Base-by-base conservation (phyloP, 345 rosid genomes). In the Microcos paniculata region DNA sequence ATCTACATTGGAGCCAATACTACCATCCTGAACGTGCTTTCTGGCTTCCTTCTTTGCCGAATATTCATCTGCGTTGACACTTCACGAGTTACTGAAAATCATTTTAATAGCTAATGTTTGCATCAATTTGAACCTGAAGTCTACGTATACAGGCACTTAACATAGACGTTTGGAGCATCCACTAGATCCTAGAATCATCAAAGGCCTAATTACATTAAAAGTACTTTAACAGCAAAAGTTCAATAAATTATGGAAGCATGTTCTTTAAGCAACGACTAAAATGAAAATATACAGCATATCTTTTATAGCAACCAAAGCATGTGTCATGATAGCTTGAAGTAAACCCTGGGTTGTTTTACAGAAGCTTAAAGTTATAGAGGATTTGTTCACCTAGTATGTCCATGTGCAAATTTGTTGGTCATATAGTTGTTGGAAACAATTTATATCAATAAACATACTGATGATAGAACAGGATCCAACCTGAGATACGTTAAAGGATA, bases 11-110 rank as follows among this genome's bases (percentile, higher is more conserved):
- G 97, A 81, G 31, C 91, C 95, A 38, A 83, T 30, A 66, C 53
- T 82, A 35, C 92, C 82, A 51, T 81, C 89, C 83, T 87, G 69
- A 74, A 84, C 75, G 75, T 76, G 87, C 80, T 76, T 81, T 82
- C 83, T 85, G 0, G 90, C 94, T 85, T 92, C 98, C 83, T 89
- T 90, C 84, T 89, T 89, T 12, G 96, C 95, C 30, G 92, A 85
- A 77, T 83, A 83, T 76, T 94, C 97, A 78, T 87, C 97, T 94
- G 88, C 76, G 30, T 62, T 3, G 8, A 9, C 31, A 38, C 30
- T 31, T 33, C 14, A 69, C 21, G 66, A 35, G 8, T 55, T 30
- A 24, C 12, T 19, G 24, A 73, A 19, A 62, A 74, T 23, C 23
- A 26, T 55, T 38, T 62, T 33, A 71, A 18, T 48, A 1, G 5